Evolutionary conservation across 2,329 filamentous ascomycete species (phyloP).

Genomic region (Colletotrichum cuscutae): DNA sequence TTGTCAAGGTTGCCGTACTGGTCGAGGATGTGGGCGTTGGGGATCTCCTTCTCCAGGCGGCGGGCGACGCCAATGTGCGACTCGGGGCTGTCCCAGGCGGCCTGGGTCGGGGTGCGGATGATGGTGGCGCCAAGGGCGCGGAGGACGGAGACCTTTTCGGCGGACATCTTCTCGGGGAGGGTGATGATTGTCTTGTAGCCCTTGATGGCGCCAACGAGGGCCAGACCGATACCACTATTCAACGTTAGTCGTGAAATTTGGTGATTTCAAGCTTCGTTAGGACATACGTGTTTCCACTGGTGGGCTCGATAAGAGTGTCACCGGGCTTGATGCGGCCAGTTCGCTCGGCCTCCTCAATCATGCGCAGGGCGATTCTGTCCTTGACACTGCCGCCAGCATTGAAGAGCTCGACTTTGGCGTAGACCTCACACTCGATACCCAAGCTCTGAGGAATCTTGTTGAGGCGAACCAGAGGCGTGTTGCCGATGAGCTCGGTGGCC

Average conservation of each 20-base stretch:
- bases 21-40: slow-evolving; percentile 96
- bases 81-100: slow-evolving; percentile 93
- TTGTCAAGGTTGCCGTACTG: slow-evolving; percentile 95
- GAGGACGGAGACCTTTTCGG: slow-evolving; percentile 95
- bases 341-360: slow-evolving; percentile 96
- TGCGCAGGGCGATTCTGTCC: slow-evolving; percentile 93
- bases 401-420: slow-evolving; percentile 92
- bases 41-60: slow-evolving; percentile 92
- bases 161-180: slow-evolving; percentile 98
- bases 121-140: slow-evolving; percentile 96
- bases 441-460: slow-evolving; percentile 93
- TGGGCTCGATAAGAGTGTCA: slow-evolving; percentile 97
- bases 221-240: slow-evolving; percentile 83
- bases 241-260: slow-evolving; percentile 37
- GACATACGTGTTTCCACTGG: slow-evolving; percentile 87
- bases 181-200: slow-evolving; percentile 99
- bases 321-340: slow-evolving; percentile 95
- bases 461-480: slow-evolving; percentile 93
- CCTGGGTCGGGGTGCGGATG: slow-evolving; percentile 95
- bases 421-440: slow-evolving; percentile 88
- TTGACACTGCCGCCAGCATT: slow-evolving; percentile 95
- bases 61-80: slow-evolving; percentile 96
- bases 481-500: slow-evolving; percentile 90
- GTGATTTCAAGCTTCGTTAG: slow-evolving; percentile 34
- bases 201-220: slow-evolving; percentile 93